Evolutionary conservation across 2,329 filamentous ascomycete species (phyloP).

Genomic region (Arthroderma sp.): DNA sequence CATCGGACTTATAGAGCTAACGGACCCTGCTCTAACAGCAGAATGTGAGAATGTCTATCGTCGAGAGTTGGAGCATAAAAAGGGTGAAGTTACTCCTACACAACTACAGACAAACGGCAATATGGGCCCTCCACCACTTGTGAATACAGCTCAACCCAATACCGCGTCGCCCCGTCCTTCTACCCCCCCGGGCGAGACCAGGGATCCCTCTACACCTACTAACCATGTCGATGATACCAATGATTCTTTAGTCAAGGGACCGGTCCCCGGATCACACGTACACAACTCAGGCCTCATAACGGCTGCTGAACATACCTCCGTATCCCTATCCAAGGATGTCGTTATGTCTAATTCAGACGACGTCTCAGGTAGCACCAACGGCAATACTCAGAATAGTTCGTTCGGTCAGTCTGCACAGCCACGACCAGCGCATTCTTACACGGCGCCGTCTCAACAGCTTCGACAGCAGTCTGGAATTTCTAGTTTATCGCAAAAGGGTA

Average conservation of each 20-base stretch:
- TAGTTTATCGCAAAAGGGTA: slow-evolving; percentile 36
- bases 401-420: slow-evolving; percentile 40
- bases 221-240: slow-evolving; percentile 29
- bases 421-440: slow-evolving; percentile 32
- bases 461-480: slow-evolving; percentile 33
- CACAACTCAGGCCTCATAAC: slow-evolving; percentile 19
- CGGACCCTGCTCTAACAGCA: slow-evolving; percentile 46
- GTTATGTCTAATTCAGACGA: slow-evolving; percentile 46
- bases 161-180: slow-evolving; percentile 28
- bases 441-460: slow-evolving; percentile 34
- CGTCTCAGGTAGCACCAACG: slow-evolving; percentile 28
- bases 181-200: slow-evolving; percentile 29
- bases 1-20: slow-evolving; percentile 59
- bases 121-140: slow-evolving; percentile 34
- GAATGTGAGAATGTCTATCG: slow-evolving; percentile 75
- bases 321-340: slow-evolving; percentile 38
- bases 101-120: slow-evolving; percentile 29
- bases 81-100: slow-evolving; percentile 36
- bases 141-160: slow-evolving; percentile 40
- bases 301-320: slow-evolving; percentile 18
- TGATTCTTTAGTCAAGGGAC: slow-evolving; percentile 44
- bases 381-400: slow-evolving; percentile 36
- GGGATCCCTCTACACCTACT: slow-evolving; percentile 38
- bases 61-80: slow-evolving; percentile 57
- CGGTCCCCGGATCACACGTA: slow-evolving; percentile 30